Evolutionary conservation across 2,329 filamentous ascomycete species (phyloP).

Genomic region (Ophiocordyceps polyrhachis-furcata): DNA sequence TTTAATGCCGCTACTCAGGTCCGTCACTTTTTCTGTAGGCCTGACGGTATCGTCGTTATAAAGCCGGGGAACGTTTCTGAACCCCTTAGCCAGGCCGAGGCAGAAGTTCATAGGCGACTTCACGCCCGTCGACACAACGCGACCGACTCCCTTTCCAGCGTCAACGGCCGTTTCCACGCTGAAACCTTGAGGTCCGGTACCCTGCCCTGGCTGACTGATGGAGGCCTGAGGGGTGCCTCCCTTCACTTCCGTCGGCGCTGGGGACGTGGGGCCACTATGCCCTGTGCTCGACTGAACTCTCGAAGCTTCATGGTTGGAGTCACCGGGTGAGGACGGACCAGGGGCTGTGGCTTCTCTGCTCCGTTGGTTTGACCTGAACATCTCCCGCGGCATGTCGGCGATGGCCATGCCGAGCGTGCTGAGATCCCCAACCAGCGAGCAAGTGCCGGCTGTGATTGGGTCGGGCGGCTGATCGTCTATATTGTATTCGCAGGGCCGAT

Average conservation of each 20-base stretch:
- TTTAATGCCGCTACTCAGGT: conserved; percentile 54
- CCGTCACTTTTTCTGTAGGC: conserved; percentile 61
- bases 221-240: conserved; percentile 1
- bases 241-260: not conserved
- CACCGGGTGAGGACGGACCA: conserved; percentile 1
- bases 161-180: conserved; percentile 41
- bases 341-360: conserved; percentile 4
- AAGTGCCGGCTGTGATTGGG: conserved; percentile 58
- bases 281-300: conserved; percentile 2
- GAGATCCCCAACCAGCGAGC: conserved; percentile 66
- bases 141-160: conserved; percentile 47
- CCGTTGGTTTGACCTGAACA: conserved; percentile 24
- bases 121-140: conserved; percentile 57
- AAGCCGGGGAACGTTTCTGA: conserved; percentile 69
- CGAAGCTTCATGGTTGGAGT: conserved; percentile 2
- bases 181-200: conserved; percentile 6
- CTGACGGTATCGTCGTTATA: conserved; percentile 74
- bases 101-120: conserved; percentile 75
- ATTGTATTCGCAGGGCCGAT: conserved; percentile 45
- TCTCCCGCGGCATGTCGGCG: conserved; percentile 47
- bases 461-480: conserved; percentile 64
- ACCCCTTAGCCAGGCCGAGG: conserved; percentile 64
- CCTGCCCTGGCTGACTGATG: conserved; percentile 3
- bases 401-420: conserved; percentile 66
- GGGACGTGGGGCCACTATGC: not conserved